Evolutionary conservation across 306 rosid species (phyloP), one percentile per base, ranked within the genome.

Genomic region (Lathyrus oleraceus): DNA sequence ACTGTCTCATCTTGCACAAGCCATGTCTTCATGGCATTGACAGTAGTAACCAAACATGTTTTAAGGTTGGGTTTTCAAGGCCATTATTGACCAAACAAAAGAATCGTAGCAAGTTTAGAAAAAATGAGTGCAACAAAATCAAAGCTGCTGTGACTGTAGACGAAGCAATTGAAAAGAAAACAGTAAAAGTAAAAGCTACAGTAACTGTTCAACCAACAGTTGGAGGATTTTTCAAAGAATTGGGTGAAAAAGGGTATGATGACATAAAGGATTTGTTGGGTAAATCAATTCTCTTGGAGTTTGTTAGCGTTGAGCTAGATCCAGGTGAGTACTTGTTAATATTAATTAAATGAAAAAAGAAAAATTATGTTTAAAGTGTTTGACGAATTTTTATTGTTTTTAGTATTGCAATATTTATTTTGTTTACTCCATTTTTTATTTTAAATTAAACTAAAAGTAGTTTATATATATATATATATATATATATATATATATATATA

Each of bases 221-320:
- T 7, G 86, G 72, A 32, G 90, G 87, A 9, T 4, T 81, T 36
- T 66, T 87, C 38, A 17, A 83, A 10, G 77, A 81, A 28, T 1
- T 81, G 23, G 79, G 76, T 27, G n/a, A 9, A 0, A 51, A 83
- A 72, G 90, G 88, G 2, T 69, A 83, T 0, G 91, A 91, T 79
- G 88, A 79, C 61, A 61, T 84, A 1, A 63, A 1, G 13, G 93
- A 88, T 51, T 4, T 91, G 45, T 17, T 88, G 0, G 96, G 97
- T 4, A 10, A 74, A 71, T 66, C 89, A 0, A 53, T 91, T 49
- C 72, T 66, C 43, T 40, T 91, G 82, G 89, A 88, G 87, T 86
- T 91, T 68, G 70, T 54, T 35, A 83, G 92, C 43, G 30, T 85
- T 10, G 27, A 72, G 3, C 78, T 88, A 15, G 85, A 86, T 35